phyloP scores from a whole-genome alignment of 1,139 yeast species.

The Ogataea hybrid region DNA sequence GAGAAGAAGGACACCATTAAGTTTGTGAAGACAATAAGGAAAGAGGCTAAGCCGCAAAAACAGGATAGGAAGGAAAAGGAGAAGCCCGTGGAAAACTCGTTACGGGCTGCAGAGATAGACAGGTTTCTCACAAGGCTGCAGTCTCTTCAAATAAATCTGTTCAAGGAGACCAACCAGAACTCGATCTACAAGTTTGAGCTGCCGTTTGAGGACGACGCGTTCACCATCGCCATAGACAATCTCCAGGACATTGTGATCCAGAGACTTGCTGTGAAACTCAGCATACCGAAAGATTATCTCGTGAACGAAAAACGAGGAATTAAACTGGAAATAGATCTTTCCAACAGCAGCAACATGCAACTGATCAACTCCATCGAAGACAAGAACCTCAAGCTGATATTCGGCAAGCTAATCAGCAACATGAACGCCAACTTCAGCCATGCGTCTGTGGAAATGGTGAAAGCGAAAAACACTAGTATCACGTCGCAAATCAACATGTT shows the following conservation, averaged over 20 bases:
- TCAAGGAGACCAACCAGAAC: conserved; percentile 28
- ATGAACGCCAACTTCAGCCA: conserved; percentile 28
- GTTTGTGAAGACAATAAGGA: conserved; percentile 38
- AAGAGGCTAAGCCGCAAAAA: conserved; percentile 6
- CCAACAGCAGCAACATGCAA: conserved; percentile 24
- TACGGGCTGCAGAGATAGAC: conserved; percentile 18
- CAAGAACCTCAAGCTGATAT: conserved; percentile 25
- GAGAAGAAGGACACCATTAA: conserved; percentile 58
- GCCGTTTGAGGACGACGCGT: conserved; percentile 25
- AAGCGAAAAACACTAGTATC: conserved; percentile 10
- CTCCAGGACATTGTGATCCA: conserved; percentile 25
- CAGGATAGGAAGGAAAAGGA: conserved; percentile 3
- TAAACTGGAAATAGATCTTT: conserved; percentile 33
- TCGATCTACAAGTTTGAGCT: conserved; percentile 27
- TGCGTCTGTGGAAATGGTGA: conserved; percentile 23
- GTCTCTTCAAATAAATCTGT: conserved; percentile 9
- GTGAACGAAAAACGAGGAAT: conserved; percentile 36
- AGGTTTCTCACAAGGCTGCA: conserved; percentile 24
- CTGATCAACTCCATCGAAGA: conserved; percentile 29
- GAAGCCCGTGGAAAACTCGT: background rate
- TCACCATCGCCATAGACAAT: conserved; percentile 30
- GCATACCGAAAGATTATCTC: conserved; percentile 31
- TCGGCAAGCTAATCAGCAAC: conserved; percentile 31
- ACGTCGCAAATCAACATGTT: conserved; percentile 32
- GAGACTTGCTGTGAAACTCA: conserved; percentile 27